Base-by-base conservation (phyloP, 78 protist genomes). In the Fonticula alba region DNA sequence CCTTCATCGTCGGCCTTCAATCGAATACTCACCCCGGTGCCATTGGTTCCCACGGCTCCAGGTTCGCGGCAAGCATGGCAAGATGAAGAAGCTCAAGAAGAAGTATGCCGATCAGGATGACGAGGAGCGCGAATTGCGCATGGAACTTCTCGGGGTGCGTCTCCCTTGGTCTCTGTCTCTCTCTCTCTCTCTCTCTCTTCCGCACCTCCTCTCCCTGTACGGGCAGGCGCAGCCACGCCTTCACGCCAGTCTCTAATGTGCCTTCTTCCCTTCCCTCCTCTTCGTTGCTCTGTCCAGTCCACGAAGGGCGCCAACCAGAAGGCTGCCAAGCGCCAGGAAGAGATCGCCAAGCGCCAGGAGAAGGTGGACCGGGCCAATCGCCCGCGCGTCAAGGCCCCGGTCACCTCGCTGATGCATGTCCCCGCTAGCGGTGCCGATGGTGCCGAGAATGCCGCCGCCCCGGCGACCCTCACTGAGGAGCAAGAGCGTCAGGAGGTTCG, bases 101-200 rank as follows among this genome's bases (percentile, higher is more conserved):
- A 84, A 82, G 78, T 86, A 86, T 64, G 86, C 68, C 32, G 81
- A 81, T 49, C 89, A 89, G 67, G 95, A 89, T 70, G 95, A 89
- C 32, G 95, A 89, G 31, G 95, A 89, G 37, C 66, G 73, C 19
- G 56, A 11, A 58, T 29, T 61, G 71, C 14, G 13, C 60, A 64
- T 75, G 71, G 9, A 22, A 17, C 22, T 75, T 32, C 64, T 80
- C 19, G 55, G 13, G 26, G 24, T 27, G 43, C 37, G 32, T 59
- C n/a, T 59, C 33, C 14, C 15, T 53, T 53, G 58, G 37, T 53
- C 33, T 53, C 17, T 27, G 58, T 27, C 15, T 53, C 33, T 27
- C 33, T 53, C 17, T 53, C 31, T 53, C 7, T 59, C n/a, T 36
- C 0, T 29, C 13, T 17, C 7, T 24, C 9, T 27, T 53, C 49